phyloP scores from a whole-genome alignment of 1,284 basidiomycete species.

The Kwoniella shivajii region DNA sequence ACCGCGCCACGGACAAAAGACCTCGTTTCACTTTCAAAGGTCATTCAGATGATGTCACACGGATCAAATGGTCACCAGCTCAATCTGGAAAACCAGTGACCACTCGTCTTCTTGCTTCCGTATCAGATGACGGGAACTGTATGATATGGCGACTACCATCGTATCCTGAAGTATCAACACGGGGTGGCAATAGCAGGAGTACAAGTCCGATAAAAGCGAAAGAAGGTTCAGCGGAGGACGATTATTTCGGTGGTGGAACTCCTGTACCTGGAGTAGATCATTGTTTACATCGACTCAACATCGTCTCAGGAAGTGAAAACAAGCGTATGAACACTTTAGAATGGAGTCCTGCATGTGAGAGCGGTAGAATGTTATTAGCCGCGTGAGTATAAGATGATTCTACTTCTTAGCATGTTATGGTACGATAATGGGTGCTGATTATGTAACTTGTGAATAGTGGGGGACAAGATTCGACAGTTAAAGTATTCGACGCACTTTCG shows the following conservation, averaged over 20 bases:
- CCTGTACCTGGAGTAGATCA: constrained; percentile 30
- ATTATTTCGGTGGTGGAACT: constrained; percentile 26
- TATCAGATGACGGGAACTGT: constrained; percentile 44
- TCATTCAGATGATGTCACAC: constrained; percentile 48
- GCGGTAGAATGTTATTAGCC: constrained; percentile 43
- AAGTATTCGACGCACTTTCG: constrained; percentile 41
- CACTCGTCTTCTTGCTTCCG: constrained; percentile 39
- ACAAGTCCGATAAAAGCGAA: constrained; percentile 15
- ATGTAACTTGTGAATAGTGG: too few relatives aligned
- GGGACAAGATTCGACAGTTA: constrained; percentile 48
- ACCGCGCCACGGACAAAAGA: constrained; percentile 37
- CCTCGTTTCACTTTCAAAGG: constrained; percentile 45
- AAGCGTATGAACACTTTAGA: constrained; percentile 46
- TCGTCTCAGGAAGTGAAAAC: constrained; percentile 43
- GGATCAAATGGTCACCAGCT: constrained; percentile 43
- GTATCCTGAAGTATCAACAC: constrained; percentile 32
- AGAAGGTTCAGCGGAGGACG: constrained; percentile 21
- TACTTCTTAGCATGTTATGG: too few relatives aligned
- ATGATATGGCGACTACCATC: constrained; percentile 45
- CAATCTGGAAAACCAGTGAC: constrained; percentile 3
- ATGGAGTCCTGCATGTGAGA: constrained; percentile 37
- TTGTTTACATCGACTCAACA: constrained; percentile 38
- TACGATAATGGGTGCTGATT: too few relatives aligned
- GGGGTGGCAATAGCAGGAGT: constrained; percentile 9
- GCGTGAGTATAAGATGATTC: constrained; percentile 36